phyloP scores from a whole-genome alignment of 345 rosid genomes.

The Populus euphratica region DNA sequence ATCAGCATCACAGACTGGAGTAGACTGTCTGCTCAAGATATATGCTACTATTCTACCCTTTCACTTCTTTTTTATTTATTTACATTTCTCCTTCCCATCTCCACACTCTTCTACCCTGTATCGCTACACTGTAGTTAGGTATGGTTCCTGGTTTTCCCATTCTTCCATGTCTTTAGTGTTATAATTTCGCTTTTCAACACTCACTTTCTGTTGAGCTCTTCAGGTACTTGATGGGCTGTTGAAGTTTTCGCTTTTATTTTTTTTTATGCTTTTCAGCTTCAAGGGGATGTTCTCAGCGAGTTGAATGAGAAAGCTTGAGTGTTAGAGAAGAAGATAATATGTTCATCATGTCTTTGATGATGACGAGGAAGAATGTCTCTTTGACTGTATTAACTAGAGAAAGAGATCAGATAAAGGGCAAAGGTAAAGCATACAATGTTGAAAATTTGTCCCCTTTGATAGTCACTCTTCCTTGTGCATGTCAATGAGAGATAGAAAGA shows the following conservation, averaged over 20 bases:
- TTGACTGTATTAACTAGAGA: constrained; percentile 19
- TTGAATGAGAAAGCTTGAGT: constrained; percentile 28
- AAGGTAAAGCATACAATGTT: constrained; percentile 15
- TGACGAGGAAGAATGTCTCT: constrained; percentile 9
- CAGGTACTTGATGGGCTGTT: constrained; percentile 23
- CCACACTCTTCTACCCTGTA: neutral
- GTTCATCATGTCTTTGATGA: constrained; percentile 17
- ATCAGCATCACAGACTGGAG: neutral
- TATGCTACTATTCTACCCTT: neutral
- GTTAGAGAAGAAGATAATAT: constrained; percentile 27
- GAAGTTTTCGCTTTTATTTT: constrained; percentile 13
- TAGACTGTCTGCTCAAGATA: neutral
- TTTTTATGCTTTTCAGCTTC: constrained; percentile 19
- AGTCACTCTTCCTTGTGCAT: constrained; percentile 20
- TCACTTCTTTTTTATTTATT: neutral
- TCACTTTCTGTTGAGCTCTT: neutral
- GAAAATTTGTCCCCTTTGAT: constrained; percentile 30
- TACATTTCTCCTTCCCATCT: neutral
- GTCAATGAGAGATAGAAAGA: constrained; percentile 17
- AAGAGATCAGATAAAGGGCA: constrained; percentile 11
- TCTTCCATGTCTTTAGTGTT: constrained; percentile 8
- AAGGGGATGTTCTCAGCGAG: constrained; percentile 16
- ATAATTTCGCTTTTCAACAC: neutral
- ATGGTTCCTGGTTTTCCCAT: constrained; percentile 15
- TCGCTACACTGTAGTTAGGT: constrained; percentile 6